A percentile compares a stretch with the other conserved stretches of the same genome.
These are phyloP conservation scores for Lentinus tigrinus DNA, from an alignment of 768 basidiomycete species.

Conservation along the genomic window DNA sequence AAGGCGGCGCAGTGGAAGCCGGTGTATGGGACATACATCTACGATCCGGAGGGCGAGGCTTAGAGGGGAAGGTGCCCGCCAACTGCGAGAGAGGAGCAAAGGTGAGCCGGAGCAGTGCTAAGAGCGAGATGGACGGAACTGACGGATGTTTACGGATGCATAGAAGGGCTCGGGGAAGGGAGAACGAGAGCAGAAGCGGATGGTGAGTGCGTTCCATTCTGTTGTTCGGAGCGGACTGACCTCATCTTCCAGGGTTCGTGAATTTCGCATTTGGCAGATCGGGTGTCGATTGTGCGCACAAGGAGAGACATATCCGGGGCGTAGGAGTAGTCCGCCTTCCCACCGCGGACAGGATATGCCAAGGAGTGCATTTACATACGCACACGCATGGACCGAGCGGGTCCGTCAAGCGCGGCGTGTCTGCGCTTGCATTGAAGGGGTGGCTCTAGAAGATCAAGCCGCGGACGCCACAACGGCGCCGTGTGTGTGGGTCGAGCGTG, in stretches of 20 bases:
- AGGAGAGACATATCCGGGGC: background rate
- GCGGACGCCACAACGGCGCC: conserved; percentile 3
- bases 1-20: conserved; percentile 60
- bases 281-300: background rate
- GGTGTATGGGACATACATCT: conserved; percentile 61
- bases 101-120: background rate
- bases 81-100: background rate
- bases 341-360: conserved; percentile 11
- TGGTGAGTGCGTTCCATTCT: conserved; percentile 10
- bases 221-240: background rate
- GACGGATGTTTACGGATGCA: background rate
- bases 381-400: background rate
- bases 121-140: background rate
- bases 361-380: background rate
- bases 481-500: background rate
- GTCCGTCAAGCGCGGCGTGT: conserved; percentile 7
- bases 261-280: background rate
- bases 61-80: background rate
- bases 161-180: background rate
- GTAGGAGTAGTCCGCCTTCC: background rate
- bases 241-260: background rate
- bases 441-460: background rate
- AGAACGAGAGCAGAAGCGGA: background rate
- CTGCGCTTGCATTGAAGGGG: background rate
- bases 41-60: conserved; percentile 51